phyloP scores from a whole-genome alignment of 495 filamentous ascomycete species.

The Penicillium angulare region DNA sequence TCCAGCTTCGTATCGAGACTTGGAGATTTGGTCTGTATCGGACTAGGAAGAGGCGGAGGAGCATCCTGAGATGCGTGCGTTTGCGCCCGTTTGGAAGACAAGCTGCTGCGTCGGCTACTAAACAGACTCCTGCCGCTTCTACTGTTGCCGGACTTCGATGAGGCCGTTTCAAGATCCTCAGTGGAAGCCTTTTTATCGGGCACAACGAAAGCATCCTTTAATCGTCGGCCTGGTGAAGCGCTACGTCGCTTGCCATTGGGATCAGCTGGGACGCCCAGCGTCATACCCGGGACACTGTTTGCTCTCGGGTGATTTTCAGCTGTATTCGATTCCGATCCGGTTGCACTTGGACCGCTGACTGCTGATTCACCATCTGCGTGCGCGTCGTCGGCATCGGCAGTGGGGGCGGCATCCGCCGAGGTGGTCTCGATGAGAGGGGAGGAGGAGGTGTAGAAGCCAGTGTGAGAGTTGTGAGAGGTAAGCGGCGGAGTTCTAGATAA shows the following conservation, averaged over 20 bases:
- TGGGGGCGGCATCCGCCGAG: conserved; percentile 41
- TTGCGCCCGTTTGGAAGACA: conserved; percentile 36
- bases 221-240: conserved; percentile 41
- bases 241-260: conserved; percentile 36
- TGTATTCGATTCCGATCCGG: conserved; percentile 23
- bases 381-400: conserved; percentile 16
- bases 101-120: conserved; percentile 39
- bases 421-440: conserved; percentile 72
- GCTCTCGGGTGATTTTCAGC: conserved; percentile 18
- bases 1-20: conserved; percentile 12
- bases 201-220: conserved; percentile 47
- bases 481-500: conserved; percentile 56
- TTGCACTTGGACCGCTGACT: conserved; percentile 28
- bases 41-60: conserved; percentile 30
- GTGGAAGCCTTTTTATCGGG: conserved; percentile 34
- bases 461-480: conserved; percentile 71
- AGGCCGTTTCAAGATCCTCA: conserved; percentile 43
- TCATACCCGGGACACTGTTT: conserved; percentile 27
- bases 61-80: conserved; percentile 30
- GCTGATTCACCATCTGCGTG: conserved; percentile 31
- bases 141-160: conserved; percentile 34
- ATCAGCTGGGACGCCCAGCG: conserved; percentile 33
- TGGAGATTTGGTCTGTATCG: conserved; percentile 37
- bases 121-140: conserved; percentile 29
- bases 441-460: conserved; percentile 77